phyloP scores from a whole-genome alignment of 306 rosid species.

The Prunus salicina region DNA sequence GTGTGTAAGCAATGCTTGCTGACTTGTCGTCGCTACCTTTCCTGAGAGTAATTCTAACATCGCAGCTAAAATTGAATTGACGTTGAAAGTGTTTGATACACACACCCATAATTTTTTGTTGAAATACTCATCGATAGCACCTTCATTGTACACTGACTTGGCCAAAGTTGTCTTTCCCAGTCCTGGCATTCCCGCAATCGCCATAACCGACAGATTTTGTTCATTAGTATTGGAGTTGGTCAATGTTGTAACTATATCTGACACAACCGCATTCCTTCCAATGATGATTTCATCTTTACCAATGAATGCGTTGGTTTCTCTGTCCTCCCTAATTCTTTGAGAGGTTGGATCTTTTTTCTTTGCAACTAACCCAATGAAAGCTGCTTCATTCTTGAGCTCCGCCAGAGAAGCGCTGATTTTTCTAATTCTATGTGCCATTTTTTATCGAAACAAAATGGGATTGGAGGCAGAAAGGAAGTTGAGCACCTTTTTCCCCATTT shows the following conservation, averaged over 20 bases:
- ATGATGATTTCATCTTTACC: no score
- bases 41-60: not conserved
- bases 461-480: no score
- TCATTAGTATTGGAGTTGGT: no score
- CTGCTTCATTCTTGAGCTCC: no score
- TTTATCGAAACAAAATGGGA: not conserved
- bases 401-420: no score
- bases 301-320: no score
- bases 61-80: not conserved
- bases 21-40: not conserved
- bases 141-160: slow-evolving; percentile 2
- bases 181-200: slow-evolving; percentile 16
- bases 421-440: not conserved
- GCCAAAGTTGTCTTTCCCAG: slow-evolving; percentile 23
- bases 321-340: no score
- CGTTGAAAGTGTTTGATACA: slow-evolving; percentile 7
- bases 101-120: slow-evolving; percentile 15
- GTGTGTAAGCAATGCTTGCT: not conserved
- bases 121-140: not conserved
- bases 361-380: no score
- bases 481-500: no score
- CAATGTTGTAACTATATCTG: not conserved
- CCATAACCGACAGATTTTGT: not conserved
- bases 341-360: not conserved
- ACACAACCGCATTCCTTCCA: no score